Evolutionary conservation across 75 land plant species (phyloP), one percentile per base, ranked within the genome.

Genomic region (Gnetum montanum): DNA sequence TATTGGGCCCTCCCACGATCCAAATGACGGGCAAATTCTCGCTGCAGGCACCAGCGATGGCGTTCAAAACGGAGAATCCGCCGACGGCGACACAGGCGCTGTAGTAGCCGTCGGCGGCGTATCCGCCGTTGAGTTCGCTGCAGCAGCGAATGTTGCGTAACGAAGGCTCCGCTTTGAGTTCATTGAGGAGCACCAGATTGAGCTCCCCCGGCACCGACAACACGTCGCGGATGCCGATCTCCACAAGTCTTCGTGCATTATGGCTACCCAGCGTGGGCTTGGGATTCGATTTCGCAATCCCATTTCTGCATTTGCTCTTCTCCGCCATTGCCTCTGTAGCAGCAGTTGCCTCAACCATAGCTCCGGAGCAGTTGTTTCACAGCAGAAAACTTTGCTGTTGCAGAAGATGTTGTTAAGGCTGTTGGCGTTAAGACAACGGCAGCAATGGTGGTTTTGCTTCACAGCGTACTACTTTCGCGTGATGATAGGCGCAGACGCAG

Each of bases 61-160:
- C 80, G 40, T 79, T 79, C 63, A 79, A 49, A 11, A 79, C 66
- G 34, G 74, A 70, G 38, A 79, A 60, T 0, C 83, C 83, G 6
- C 83, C 83, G 33, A 79, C 83, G 0, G 83, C 76, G 8, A 41
- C 83, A 37, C 81, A 77, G 23, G 75, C 74, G 13, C 75, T 81
- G 34, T 76, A 75, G 62, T 76, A 79, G 15, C 83, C 83, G 43
- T 79, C 83, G n/a, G 83, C 83, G 1, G 83, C 83, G 31, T 79
- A 79, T 15, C 83, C 83, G 3, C 81, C 83, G 56, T 79, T 79
- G 58, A 79, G 81, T 53, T 79, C 83, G 46, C 76, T 79, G 59
- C 83, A 79, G 64, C 83, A 79, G 0, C 83, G 75, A 53, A 79
- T 40, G 43, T 54, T 19, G 1, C 46, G 28, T 27, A 79, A 74